These are phyloP conservation scores for Pseudogymnoascus sp. DNA, from an alignment of 2,329 filamentous ascomycete genomes.

Conservation along the genomic window DNA sequence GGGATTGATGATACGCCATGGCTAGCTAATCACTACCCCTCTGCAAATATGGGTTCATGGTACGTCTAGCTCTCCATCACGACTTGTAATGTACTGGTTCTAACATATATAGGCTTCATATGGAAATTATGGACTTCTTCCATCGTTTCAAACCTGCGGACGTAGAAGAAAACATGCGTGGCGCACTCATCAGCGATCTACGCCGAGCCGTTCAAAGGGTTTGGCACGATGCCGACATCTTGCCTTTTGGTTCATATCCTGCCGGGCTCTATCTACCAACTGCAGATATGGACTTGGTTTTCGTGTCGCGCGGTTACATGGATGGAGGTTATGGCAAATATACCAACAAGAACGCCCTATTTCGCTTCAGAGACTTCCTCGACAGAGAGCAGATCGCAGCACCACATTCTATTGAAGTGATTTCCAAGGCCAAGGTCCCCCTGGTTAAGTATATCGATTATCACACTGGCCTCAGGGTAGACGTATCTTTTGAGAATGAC, in stretches of 20 bases:
- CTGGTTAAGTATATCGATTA: slow-evolving; percentile 85
- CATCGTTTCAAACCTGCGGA: slow-evolving; percentile 68
- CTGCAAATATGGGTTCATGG: slow-evolving; percentile 48
- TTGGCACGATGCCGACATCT: slow-evolving; percentile 55
- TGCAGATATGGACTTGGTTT: slow-evolving; percentile 89
- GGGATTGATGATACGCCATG: slow-evolving; percentile 51
- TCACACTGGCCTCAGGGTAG: slow-evolving; percentile 71
- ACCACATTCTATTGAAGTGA: slow-evolving; percentile 53
- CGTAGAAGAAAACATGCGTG: slow-evolving; percentile 70
- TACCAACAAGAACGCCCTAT: slow-evolving; percentile 35
- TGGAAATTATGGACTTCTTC: slow-evolving; percentile 85
- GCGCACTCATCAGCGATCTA: slow-evolving; percentile 63
- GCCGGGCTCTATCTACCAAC: slow-evolving; percentile 67
- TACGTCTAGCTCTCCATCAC: slow-evolving; percentile 29
- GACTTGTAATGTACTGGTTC: not conserved
- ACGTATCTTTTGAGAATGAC: slow-evolving; percentile 90
- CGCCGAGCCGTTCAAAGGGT: slow-evolving; percentile 47
- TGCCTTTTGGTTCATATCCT: slow-evolving; percentile 88
- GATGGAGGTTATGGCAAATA: slow-evolving; percentile 39
- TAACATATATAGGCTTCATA: slow-evolving; percentile 57
- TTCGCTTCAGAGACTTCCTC: slow-evolving; percentile 54
- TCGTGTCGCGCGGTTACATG: slow-evolving; percentile 56
- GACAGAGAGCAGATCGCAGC: slow-evolving; percentile 47
- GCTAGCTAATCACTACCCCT: slow-evolving; percentile 48
- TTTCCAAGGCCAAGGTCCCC: slow-evolving; percentile 73